phyloP scores from a whole-genome alignment of 1,139 yeast species.

The Lodderomyces theae region DNA sequence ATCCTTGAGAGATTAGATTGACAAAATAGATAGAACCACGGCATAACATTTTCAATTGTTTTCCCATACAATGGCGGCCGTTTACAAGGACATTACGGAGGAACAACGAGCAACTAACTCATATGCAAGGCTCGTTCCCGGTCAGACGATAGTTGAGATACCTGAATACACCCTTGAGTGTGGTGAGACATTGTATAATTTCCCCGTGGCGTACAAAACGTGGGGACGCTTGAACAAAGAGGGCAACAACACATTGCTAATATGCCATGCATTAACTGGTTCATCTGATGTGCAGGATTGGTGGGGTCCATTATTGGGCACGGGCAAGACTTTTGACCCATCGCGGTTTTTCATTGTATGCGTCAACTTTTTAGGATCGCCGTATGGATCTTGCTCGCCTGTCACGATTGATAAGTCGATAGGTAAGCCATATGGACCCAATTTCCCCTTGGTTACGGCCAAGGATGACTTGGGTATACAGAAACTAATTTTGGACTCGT shows the following conservation, averaged over 20 bases:
- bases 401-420: conserved; percentile 72
- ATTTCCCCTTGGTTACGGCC: conserved; percentile 88
- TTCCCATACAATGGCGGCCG: conserved; percentile 7
- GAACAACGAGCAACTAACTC: conserved; percentile 56
- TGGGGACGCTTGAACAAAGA: conserved; percentile 80
- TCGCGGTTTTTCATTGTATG: conserved; percentile 81
- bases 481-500: conserved; percentile 64
- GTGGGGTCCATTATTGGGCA: conserved; percentile 97
- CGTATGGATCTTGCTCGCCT: conserved; percentile 95
- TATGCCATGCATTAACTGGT: conserved; percentile 95
- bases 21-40: too few species aligned
- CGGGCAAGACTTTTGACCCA: conserved; percentile 87
- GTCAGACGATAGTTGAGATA: conserved; percentile 77
- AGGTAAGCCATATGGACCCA: conserved; percentile 82
- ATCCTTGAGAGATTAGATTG: too few species aligned
- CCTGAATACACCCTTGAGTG: conserved; percentile 78
- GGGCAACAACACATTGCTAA: conserved; percentile 73
- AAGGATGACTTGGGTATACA: conserved; percentile 90
- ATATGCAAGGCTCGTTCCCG: conserved; percentile 69
- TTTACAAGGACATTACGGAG: conserved; percentile 40
- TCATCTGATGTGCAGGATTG: conserved; percentile 94
- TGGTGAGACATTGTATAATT: conserved; percentile 67
- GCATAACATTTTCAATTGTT: too few species aligned
- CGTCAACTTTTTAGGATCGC: conserved; percentile 88
- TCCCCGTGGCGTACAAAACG: conserved; percentile 93